A percentile compares a stretch with the other conserved stretches of the same genome.
Conservation (phyloP, 495 filamentous ascomycete species). For the Tuber magnatum region DNA sequence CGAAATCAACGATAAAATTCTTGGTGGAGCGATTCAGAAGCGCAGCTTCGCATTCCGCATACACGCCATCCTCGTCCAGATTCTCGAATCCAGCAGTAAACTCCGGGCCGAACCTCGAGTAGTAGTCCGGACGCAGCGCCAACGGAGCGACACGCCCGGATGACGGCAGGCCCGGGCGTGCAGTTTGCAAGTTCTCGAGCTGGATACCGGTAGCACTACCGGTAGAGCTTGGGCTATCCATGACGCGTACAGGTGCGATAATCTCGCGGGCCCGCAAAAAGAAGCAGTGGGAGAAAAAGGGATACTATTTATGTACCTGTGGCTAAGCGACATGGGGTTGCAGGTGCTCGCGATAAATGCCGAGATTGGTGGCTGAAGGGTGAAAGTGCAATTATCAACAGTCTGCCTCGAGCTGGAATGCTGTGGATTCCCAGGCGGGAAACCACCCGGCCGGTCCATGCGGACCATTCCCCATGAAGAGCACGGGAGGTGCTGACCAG, state of each 20-base stretch:
- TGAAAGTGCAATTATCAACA: neutral
- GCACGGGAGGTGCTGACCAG: neutral
- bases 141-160: conserved; percentile 11
- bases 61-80: conserved; percentile 48
- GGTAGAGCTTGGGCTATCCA: neutral
- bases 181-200: conserved; percentile 9
- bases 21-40: conserved; percentile 43
- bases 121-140: conserved; percentile 13
- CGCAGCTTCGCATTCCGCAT: conserved; percentile 41
- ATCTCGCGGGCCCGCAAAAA: neutral
- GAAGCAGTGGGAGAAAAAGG: neutral
- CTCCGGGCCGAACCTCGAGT: conserved; percentile 18
- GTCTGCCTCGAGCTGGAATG: neutral
- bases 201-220: conserved; percentile 16
- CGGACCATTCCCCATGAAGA: neutral
- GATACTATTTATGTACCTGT: neutral
- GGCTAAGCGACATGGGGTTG: neutral
- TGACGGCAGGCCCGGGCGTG: conserved; percentile 2
- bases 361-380: neutral
- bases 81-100: conserved; percentile 43
- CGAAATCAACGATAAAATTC: conserved; percentile 63
- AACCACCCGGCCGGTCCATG: neutral
- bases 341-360: neutral
- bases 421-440: neutral
- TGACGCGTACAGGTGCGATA: neutral